These are phyloP conservation scores for Suhomyces faveliae DNA, from an alignment of 805 yeast genomes.

Conservation along the genomic window DNA sequence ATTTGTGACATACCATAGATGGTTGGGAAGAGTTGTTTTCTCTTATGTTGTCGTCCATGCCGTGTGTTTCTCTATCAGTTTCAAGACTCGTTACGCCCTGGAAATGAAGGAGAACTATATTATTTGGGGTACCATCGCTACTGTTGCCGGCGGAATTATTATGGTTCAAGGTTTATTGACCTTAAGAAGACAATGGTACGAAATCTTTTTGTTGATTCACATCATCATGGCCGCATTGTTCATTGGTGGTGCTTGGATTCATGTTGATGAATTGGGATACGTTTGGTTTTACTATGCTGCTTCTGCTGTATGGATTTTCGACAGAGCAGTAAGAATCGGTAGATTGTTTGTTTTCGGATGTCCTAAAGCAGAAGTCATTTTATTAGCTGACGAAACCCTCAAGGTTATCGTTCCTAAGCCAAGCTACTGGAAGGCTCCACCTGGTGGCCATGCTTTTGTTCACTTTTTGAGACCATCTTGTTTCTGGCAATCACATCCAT, in stretches of 20 bases:
- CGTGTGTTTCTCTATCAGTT: constrained; percentile 14
- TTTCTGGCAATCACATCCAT: constrained; percentile 47
- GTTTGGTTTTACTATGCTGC: constrained; percentile 30
- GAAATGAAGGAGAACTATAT: constrained; percentile 20
- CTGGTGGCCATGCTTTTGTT: constrained; percentile 43
- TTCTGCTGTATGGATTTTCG: constrained; percentile 38
- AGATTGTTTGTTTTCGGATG: constrained; percentile 34
- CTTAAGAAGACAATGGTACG: constrained; percentile 48
- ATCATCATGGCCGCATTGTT: constrained; percentile 51
- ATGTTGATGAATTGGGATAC: constrained; percentile 37
- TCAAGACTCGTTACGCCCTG: constrained; percentile 12
- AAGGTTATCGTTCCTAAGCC: constrained; percentile 38
- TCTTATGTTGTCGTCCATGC: constrained; percentile 19
- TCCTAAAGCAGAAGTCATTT: constrained; percentile 29
- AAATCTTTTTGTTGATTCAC: constrained; percentile 56
- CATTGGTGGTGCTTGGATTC: constrained; percentile 48
- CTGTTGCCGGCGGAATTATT: constrained; percentile 37
- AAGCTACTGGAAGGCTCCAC: constrained; percentile 33
- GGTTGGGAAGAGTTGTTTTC: constrained; percentile 19
- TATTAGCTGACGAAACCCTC: constrained; percentile 37
- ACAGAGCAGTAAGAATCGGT: constrained; percentile 28
- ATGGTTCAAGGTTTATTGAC: constrained; percentile 46
- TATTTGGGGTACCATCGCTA: constrained; percentile 29
- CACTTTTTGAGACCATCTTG: constrained; percentile 32
- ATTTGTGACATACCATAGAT: constrained; percentile 22